Conservation (phyloP, 768 basidiomycete genomes). For the Phanerodontia chrysosporium region DNA sequence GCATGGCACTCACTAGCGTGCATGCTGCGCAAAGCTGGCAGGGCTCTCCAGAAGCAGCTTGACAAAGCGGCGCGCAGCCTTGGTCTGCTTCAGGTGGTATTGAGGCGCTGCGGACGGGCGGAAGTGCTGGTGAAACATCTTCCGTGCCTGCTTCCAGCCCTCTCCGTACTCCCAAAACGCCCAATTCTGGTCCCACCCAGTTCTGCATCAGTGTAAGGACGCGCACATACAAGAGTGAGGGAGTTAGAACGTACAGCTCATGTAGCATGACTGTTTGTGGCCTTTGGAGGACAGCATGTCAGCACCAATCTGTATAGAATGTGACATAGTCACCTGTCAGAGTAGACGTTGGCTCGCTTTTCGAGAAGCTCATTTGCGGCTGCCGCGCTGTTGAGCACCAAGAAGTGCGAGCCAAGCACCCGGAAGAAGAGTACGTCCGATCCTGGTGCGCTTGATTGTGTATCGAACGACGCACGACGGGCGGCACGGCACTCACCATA, state of each 20-base stretch:
- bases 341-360: constrained; percentile 9
- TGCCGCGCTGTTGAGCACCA: not conserved
- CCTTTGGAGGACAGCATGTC: not conserved
- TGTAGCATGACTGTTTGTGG: not conserved
- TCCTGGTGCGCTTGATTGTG: no score
- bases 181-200: constrained; percentile 3
- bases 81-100: not conserved
- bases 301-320: not conserved
- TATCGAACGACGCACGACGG: no score
- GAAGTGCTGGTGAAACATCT: constrained; percentile 10
- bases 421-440: not conserved
- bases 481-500: no score
- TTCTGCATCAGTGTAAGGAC: not conserved
- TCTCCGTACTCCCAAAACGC: constrained; percentile 9
- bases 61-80: constrained; percentile 2
- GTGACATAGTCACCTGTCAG: constrained; percentile 1
- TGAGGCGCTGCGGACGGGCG: not conserved
- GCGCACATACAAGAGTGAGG: not conserved
- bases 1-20: not conserved
- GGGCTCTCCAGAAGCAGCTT: constrained; percentile 2
- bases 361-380: constrained; percentile 6
- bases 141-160: not conserved
- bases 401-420: constrained; percentile 3
- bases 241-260: not conserved
- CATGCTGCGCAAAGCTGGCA: constrained; percentile 3